A percentile compares a stretch with the other conserved stretches of the same genome.
Conservation (phyloP, 495 filamentous ascomycete species). For the Neurospora sublineolata region DNA sequence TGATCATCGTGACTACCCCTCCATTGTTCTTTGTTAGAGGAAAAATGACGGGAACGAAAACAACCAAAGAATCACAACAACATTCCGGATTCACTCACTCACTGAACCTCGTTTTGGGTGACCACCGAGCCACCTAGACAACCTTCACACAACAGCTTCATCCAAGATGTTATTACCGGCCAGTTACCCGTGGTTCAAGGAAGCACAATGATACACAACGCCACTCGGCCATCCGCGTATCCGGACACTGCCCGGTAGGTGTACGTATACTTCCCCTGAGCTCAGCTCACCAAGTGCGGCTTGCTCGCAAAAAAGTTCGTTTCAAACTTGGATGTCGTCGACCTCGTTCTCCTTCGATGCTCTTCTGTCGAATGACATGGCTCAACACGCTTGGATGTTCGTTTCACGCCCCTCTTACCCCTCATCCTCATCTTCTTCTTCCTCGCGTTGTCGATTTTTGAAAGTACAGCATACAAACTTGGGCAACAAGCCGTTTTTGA, state of each 20-base stretch:
- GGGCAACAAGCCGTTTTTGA: not conserved
- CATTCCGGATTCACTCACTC: not conserved
- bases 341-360: not conserved
- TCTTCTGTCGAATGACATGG: not conserved
- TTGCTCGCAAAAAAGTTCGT: not conserved
- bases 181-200: not conserved
- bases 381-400: too few species aligned
- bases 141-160: not conserved
- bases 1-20: not conserved
- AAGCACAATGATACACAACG: not conserved
- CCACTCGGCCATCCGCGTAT: not conserved
- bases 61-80: not conserved
- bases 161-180: not conserved
- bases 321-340: not conserved
- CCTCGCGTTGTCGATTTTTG: not conserved
- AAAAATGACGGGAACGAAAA: not conserved
- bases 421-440: not conserved
- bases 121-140: not conserved
- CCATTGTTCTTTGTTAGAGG: not conserved
- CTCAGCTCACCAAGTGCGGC: not conserved
- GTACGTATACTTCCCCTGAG: not conserved
- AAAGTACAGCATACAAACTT: not conserved
- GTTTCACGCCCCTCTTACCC: not conserved
- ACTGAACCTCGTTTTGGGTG: not conserved
- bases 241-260: not conserved